These are phyloP conservation scores for Lobulomyces angularis DNA, from an alignment of 192 early-diverging fungal species.

Conservation along the genomic window DNA sequence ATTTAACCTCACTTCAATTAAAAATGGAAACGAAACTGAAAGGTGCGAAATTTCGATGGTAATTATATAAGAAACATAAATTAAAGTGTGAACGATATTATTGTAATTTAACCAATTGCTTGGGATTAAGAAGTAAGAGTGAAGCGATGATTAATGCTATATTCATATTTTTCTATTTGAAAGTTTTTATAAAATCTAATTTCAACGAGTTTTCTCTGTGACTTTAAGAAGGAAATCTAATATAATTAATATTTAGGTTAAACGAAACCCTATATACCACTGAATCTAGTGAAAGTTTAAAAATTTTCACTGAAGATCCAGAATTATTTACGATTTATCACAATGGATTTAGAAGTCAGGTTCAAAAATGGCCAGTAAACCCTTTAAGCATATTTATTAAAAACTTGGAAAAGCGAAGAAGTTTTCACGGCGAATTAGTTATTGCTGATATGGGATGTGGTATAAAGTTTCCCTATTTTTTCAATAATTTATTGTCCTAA, in stretches of 20 bases:
- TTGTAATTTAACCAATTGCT: background rate
- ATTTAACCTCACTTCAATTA: slow-evolving; percentile 42
- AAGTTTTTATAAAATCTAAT: slow-evolving; percentile 17
- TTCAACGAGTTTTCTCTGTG: too few species aligned
- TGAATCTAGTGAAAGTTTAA: slow-evolving; percentile 55
- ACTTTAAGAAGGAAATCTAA: too few species aligned
- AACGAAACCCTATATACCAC: slow-evolving; percentile 94
- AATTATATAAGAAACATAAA: background rate
- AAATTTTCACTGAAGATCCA: slow-evolving; percentile 69
- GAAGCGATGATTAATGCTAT: background rate
- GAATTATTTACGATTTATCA: slow-evolving; percentile 94
- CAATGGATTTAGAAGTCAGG: slow-evolving; percentile 82
- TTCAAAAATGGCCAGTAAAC: slow-evolving; percentile 84
- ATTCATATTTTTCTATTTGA: background rate
- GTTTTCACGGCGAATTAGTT: slow-evolving; percentile 10
- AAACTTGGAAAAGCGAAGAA: slow-evolving; percentile 28
- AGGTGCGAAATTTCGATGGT: background rate
- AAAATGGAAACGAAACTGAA: slow-evolving; percentile 65
- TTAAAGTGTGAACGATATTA: background rate
- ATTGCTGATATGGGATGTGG: slow-evolving; percentile 94
- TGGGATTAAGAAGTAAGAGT: background rate
- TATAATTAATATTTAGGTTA: too few species aligned
- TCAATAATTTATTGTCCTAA: too few species aligned
- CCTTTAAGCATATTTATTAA: slow-evolving; percentile 78
- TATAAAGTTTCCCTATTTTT: too few species aligned